A percentile compares a stretch with the other conserved stretches of the same genome.
Conservation (phyloP, 148 eudicot species). For the Diospyros lotus region DNA sequence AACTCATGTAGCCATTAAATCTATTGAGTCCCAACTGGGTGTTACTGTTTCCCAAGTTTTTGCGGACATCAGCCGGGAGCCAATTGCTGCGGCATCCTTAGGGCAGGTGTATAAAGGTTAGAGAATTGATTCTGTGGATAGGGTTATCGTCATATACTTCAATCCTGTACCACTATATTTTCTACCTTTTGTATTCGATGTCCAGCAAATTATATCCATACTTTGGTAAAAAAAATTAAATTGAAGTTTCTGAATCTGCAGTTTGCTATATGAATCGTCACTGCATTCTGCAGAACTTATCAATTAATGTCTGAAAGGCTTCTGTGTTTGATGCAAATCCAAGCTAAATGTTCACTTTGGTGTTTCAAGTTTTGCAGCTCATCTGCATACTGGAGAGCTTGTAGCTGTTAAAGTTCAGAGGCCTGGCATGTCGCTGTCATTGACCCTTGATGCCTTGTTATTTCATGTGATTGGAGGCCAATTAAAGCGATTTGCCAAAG, state of each 20-base stretch:
- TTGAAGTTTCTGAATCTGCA: neutral
- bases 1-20: conserved; percentile 65
- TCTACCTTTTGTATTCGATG: neutral
- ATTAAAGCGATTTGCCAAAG: conserved; percentile 89
- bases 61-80: conserved; percentile 88
- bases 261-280: neutral
- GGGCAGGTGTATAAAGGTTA: conserved; percentile 99
- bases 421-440: conserved; percentile 83
- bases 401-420: conserved; percentile 99
- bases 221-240: neutral
- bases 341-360: conserved; percentile 35
- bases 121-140: conserved; percentile 14
- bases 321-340: conserved; percentile 13
- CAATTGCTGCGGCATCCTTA: conserved; percentile 94
- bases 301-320: neutral
- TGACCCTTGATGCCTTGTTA: conserved; percentile 93
- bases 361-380: conserved; percentile 96
- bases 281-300: conserved; percentile 5
- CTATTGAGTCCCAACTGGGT: conserved; percentile 89
- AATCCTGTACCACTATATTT: neutral
- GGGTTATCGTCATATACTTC: neutral
- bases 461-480: conserved; percentile 98
- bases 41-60: conserved; percentile 71
- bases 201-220: neutral
- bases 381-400: conserved; percentile 94